Evolutionary conservation across 2,329 filamentous ascomycete species (phyloP), one percentile per base, ranked within the genome.

Genomic region (Falciphora oryzae): DNA sequence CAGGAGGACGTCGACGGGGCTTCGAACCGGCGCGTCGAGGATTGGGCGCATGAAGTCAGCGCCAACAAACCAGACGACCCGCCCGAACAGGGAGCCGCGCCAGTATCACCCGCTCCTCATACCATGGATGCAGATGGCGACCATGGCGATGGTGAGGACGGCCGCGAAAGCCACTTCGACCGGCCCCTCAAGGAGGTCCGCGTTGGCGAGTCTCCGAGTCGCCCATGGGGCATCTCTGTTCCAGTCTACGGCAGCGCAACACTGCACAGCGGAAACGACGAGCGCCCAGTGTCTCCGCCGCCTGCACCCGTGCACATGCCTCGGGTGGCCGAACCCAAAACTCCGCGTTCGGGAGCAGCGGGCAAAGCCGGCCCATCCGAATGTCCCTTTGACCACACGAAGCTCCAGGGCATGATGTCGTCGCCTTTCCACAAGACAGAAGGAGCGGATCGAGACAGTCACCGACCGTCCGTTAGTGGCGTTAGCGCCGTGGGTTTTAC

Each of bases 191-290:
- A 94, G 73, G 94, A 97, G 70, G 86, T 98, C 13, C 85, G 94
- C n/a, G 88, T 98, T 28, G 94, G 94, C 58, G 94, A 98, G 76
- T 96, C 92, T 18, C 94, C 94, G 6, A 96, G 91, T 75, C 84
- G 94, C 59, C 94, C 94, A 18, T 97, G 93, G 93, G 93, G 93
- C 7, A 96, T 97, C 63, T 86, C 87, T 6, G 89, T 97, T 0
- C 93, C 93, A 3, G 75, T 85, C 53, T 80, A 83, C 67, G 79
- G 83, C 62, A 68, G 74, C 7, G 71, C 74, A 27, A 74, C 73
- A 5, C 70, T 76, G n/a, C 68, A 67, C 14, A 63, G 68, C 32
- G 76, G 75, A 13, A 71, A 73, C 16, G 72, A 74, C 18, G 73
- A 74, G 27, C 77, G 80, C 60, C 82, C 83, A 3, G 73, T 79